A percentile compares a stretch with the other conserved stretches of the same genome.
Conservation (phyloP, 2,329 filamentous ascomycete species). For the Rutstroemia sp. region DNA sequence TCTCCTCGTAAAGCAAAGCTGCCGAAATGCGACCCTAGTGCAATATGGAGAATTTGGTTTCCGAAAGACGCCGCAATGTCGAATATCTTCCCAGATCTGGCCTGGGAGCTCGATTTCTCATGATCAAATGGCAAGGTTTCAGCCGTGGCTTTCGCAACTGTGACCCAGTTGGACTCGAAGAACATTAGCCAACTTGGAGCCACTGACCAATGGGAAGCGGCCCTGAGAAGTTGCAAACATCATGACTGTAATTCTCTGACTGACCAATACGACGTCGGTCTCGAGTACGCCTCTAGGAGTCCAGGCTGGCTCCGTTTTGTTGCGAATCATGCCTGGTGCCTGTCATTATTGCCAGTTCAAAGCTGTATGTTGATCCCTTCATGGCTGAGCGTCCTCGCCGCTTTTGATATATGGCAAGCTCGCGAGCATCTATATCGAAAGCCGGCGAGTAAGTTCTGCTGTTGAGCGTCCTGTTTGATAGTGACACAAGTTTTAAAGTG, state of each 20-base stretch:
- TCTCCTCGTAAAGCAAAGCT: conserved; percentile 1
- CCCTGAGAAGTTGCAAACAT: background rate
- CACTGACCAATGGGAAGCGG: background rate
- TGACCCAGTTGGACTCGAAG: background rate
- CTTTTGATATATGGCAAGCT: background rate
- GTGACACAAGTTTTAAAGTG: background rate
- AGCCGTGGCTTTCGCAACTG: background rate
- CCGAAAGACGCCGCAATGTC: background rate
- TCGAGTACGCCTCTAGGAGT: background rate
- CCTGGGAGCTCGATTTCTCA: background rate
- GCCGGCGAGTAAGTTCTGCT: too few species aligned
- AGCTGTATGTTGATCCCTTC: background rate
- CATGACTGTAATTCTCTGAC: background rate
- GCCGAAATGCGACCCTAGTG: conserved; percentile 1
- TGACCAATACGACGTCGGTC: conserved; percentile 2
- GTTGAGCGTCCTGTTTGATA: background rate
- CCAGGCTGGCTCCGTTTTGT: background rate
- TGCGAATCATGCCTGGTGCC: background rate
- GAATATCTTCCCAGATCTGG: background rate
- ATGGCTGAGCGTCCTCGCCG: background rate
- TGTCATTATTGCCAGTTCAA: background rate
- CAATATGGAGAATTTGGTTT: conserved; percentile 5
- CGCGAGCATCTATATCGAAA: background rate
- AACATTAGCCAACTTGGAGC: background rate
- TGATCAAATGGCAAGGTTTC: background rate